These are phyloP conservation scores for Ophiostoma ulmi DNA, from an alignment of 2,329 filamentous ascomycete species.

Conservation along the genomic window DNA sequence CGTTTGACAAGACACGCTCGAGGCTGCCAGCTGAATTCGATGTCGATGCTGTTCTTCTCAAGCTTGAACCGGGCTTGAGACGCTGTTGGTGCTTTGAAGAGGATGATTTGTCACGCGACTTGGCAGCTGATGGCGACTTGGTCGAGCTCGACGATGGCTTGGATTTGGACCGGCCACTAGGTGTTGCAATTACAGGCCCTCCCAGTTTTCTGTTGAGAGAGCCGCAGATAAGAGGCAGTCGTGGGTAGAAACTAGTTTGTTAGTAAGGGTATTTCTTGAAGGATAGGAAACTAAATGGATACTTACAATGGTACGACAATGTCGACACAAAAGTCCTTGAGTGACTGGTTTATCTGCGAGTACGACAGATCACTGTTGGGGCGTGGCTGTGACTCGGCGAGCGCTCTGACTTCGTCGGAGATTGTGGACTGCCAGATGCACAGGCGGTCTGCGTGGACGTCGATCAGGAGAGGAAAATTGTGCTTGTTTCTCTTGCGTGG, in stretches of 20 bases:
- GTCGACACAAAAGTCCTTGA: constrained; percentile 73
- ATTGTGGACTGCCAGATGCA: constrained; percentile 81
- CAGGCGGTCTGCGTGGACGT: constrained; percentile 69
- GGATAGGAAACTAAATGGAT: neutral
- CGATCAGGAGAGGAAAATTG: constrained; percentile 61
- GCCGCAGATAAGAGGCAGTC: constrained; percentile 66
- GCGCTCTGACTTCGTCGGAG: constrained; percentile 50
- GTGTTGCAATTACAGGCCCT: constrained; percentile 58
- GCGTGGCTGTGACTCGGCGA: constrained; percentile 45
- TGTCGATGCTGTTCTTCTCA: constrained; percentile 41
- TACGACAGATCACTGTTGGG: constrained; percentile 33
- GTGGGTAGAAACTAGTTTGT: constrained; percentile 59
- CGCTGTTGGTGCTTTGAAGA: constrained; percentile 23
- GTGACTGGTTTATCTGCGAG: constrained; percentile 52
- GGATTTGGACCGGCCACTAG: constrained; percentile 41
- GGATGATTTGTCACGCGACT: constrained; percentile 24
- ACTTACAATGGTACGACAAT: constrained; percentile 73
- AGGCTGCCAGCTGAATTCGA: constrained; percentile 45
- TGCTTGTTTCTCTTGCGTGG: constrained; percentile 57
- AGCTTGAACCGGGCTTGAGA: neutral
- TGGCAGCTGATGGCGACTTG: constrained; percentile 32
- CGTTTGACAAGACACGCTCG: constrained; percentile 58
- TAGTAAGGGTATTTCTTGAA: neutral
- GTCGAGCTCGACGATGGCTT: constrained; percentile 24
- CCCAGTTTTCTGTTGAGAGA: constrained; percentile 71